Percentiles rank a stretch among this genome's conserved stretches.
Conservation (phyloP, 208 protist genomes). For the Trypanosoma mega region DNA sequence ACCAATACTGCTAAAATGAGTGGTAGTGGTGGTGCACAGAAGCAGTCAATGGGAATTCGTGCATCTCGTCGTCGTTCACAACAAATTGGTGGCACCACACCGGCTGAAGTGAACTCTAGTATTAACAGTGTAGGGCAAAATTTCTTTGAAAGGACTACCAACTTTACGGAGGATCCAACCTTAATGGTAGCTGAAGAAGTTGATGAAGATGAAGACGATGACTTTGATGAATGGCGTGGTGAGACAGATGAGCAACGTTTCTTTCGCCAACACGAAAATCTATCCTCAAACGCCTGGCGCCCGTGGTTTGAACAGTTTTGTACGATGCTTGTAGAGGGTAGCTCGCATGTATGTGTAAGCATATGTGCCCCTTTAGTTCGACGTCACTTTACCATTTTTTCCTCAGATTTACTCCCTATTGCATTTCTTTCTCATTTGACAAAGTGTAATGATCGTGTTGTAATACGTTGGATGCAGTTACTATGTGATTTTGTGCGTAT, state of each 20-base stretch:
- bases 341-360: slow-evolving; percentile 49
- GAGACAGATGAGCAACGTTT: slow-evolving; percentile 28
- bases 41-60: too few species aligned
- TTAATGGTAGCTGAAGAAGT: not conserved
- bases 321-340: slow-evolving; percentile 50
- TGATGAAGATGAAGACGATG: slow-evolving; percentile 13
- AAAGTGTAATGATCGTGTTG: slow-evolving; percentile 34
- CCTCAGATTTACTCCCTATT: slow-evolving; percentile 67
- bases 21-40: too few species aligned
- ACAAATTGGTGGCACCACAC: too few species aligned
- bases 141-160: too few species aligned
- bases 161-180: too few species aligned
- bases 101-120: too few species aligned
- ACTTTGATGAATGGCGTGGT: slow-evolving; percentile 16
- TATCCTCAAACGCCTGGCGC: slow-evolving; percentile 47
- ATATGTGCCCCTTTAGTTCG: slow-evolving; percentile 57
- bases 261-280: slow-evolving; percentile 47
- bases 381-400: slow-evolving; percentile 61
- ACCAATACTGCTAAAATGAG: too few species aligned
- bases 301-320: slow-evolving; percentile 75
- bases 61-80: too few species aligned
- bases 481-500: slow-evolving; percentile 51
- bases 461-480: slow-evolving; percentile 51
- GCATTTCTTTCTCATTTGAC: slow-evolving; percentile 69
- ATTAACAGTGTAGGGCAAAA: too few species aligned